Percentiles rank a stretch among this genome's conserved stretches.
These are phyloP conservation scores for Ophiostoma triangulosporum DNA, from an alignment of 2,329 filamentous ascomycete genomes.

Conservation along the genomic window DNA sequence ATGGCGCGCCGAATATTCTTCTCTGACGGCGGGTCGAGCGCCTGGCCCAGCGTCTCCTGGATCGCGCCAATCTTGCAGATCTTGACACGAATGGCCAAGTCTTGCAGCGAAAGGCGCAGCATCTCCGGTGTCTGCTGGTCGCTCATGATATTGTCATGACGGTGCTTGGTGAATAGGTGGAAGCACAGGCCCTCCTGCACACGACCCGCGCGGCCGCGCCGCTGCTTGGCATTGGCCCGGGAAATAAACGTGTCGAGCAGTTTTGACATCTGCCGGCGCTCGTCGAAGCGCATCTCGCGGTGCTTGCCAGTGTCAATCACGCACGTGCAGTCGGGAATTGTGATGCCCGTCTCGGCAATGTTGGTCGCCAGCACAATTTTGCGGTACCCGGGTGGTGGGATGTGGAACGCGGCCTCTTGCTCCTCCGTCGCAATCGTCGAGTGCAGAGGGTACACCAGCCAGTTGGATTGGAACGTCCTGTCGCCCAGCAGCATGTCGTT, in stretches of 20 bases:
- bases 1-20: conserved; percentile 91
- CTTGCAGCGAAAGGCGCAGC: conserved; percentile 83
- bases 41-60: conserved; percentile 75
- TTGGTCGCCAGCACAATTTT: conserved; percentile 97
- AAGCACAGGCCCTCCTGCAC: conserved; percentile 93
- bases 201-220: conserved; percentile 83
- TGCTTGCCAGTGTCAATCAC: conserved; percentile 96
- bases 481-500: conserved; percentile 76
- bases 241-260: conserved; percentile 94
- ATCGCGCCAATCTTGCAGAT: conserved; percentile 93
- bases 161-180: conserved; percentile 82
- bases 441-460: conserved; percentile 82
- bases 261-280: conserved; percentile 77
- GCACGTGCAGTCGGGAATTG: conserved; percentile 93
- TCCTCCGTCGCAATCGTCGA: conserved; percentile 94
- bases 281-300: conserved; percentile 94
- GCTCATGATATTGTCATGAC: conserved; percentile 72
- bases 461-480: conserved; percentile 58
- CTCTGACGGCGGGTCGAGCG: conserved; percentile 75
- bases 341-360: conserved; percentile 97
- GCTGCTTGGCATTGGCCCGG: conserved; percentile 86
- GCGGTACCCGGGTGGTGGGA: conserved; percentile 67
- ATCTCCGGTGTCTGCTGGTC: conserved; percentile 96
- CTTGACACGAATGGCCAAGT: conserved; percentile 90
- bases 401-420: conserved; percentile 80